These are phyloP conservation scores for Huiozyma naganishii DNA, from an alignment of 805 yeast genomes.

Conservation along the genomic window DNA sequence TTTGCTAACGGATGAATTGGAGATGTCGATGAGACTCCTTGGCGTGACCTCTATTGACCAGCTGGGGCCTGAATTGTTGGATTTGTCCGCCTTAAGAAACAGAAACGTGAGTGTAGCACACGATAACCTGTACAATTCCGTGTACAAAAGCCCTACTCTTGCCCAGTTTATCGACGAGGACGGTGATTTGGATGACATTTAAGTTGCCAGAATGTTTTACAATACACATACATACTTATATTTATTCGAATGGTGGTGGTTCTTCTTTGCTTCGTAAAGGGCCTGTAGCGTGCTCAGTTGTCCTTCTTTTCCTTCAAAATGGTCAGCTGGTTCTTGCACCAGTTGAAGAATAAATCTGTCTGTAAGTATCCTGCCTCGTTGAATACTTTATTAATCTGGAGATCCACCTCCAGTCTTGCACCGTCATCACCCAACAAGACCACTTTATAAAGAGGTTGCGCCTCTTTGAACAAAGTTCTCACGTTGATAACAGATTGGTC, in stretches of 20 bases:
- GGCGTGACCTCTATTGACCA: slow-evolving; percentile 58
- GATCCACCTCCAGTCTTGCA: slow-evolving; percentile 8
- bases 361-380: slow-evolving; percentile 35
- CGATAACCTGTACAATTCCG: slow-evolving; percentile 44
- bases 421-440: slow-evolving; percentile 19
- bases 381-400: slow-evolving; percentile 29
- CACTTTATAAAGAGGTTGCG: slow-evolving; percentile 35
- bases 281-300: not conserved
- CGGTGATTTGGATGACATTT: not conserved
- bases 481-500: slow-evolving; percentile 22
- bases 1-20: slow-evolving; percentile 57
- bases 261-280: not conserved
- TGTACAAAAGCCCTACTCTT: slow-evolving; percentile 45
- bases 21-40: slow-evolving; percentile 67
- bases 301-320: slow-evolving; percentile 30
- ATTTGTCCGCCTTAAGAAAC: slow-evolving; percentile 35
- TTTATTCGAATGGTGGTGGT: not conserved
- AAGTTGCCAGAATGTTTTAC: not conserved
- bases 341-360: slow-evolving; percentile 30
- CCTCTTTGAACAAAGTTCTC: slow-evolving; percentile 29
- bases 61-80: slow-evolving; percentile 51
- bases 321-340: slow-evolving; percentile 28
- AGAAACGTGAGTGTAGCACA: slow-evolving; percentile 37
- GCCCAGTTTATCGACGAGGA: slow-evolving; percentile 36
- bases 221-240: not conserved